phyloP scores from a whole-genome alignment of 2,329 filamentous ascomycete species.

The Microdochium nivale region DNA sequence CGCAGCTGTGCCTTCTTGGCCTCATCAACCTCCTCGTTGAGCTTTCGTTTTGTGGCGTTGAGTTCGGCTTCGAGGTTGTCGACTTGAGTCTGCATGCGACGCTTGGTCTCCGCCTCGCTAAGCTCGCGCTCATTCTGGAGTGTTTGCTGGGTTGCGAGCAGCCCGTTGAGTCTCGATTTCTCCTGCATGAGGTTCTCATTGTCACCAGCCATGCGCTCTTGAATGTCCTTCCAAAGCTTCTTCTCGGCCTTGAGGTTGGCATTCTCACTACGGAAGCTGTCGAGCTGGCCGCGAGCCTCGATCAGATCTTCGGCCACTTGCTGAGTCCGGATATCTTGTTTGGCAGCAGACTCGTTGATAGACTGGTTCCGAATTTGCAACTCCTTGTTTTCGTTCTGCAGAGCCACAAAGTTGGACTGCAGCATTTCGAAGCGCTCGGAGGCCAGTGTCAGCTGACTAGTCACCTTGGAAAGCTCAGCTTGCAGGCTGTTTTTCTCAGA shows the following conservation, averaged over 20 bases:
- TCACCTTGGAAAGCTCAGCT: constrained; percentile 69
- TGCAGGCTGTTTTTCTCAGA: constrained; percentile 76
- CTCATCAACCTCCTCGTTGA: constrained; percentile 76
- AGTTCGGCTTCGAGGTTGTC: constrained; percentile 77
- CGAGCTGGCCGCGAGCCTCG: constrained; percentile 70
- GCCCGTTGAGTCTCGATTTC: constrained; percentile 70
- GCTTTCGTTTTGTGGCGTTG: constrained; percentile 68
- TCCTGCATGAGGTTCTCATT: constrained; percentile 81
- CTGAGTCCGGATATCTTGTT: constrained; percentile 82
- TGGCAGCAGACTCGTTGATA: constrained; percentile 74
- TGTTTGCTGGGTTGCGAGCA: constrained; percentile 77
- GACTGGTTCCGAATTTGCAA: constrained; percentile 73
- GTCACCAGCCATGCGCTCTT: constrained; percentile 79
- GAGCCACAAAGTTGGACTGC: constrained; percentile 74
- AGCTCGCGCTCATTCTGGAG: constrained; percentile 89
- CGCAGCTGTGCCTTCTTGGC: constrained; percentile 73
- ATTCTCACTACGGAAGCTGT: constrained; percentile 83
- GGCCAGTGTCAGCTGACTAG: constrained; percentile 73
- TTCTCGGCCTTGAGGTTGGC: constrained; percentile 94
- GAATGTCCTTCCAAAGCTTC: constrained; percentile 87
- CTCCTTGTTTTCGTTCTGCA: constrained; percentile 78
- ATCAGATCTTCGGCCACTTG: constrained; percentile 90
- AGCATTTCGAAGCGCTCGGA: constrained; percentile 83
- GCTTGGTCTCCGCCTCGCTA: constrained; percentile 70
- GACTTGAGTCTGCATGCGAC: constrained; percentile 68